Evolutionary conservation across 2,329 filamentous ascomycete species (phyloP).

Genomic region (Penicillium sclerotigenum): DNA sequence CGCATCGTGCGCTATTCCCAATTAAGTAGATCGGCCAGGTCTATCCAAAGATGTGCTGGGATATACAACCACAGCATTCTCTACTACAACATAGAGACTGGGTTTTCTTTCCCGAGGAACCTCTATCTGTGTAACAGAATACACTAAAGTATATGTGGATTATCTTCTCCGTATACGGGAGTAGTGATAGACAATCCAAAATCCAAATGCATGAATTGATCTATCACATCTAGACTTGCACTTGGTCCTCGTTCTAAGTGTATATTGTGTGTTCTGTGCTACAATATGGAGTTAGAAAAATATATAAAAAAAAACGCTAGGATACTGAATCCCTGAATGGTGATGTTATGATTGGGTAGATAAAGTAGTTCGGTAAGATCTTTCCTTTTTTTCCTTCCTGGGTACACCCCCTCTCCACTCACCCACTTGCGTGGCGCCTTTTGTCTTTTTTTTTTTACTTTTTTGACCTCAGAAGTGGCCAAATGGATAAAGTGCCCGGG

Average conservation of each 20-base stretch:
- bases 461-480: neutral
- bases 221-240: neutral
- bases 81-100: neutral
- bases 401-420: neutral
- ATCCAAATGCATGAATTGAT: neutral
- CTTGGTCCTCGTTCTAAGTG: no score
- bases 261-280: neutral
- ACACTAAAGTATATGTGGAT: no score
- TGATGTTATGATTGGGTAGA: constrained; percentile 1
- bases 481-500: neutral
- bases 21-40: constrained; percentile 5
- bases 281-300: no score
- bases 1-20: neutral
- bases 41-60: neutral
- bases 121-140: neutral
- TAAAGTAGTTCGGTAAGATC: neutral
- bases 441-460: neutral
- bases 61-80: no score
- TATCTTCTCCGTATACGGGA: no score
- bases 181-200: neutral
- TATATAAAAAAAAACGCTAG: neutral
- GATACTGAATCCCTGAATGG: neutral
- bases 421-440: neutral
- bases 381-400: neutral
- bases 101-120: neutral